A percentile compares a stretch with the other conserved stretches of the same genome.
Evolutionary conservation across 2,329 filamentous ascomycete genomes (phyloP).

Genomic region (Trichoderma koningiopsis): DNA sequence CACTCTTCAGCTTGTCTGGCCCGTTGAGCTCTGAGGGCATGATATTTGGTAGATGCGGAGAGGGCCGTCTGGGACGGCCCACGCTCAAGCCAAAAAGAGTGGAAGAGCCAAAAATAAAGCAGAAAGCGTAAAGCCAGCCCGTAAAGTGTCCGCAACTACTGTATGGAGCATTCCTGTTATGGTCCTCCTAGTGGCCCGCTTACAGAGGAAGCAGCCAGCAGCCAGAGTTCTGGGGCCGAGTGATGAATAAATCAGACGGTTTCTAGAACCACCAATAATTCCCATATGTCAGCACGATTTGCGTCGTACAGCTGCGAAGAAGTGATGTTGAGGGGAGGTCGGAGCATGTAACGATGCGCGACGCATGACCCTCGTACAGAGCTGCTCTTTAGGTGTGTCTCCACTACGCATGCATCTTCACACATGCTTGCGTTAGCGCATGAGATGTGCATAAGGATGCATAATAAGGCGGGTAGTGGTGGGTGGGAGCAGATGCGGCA

Average conservation of each 20-base stretch:
- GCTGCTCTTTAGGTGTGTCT: slow-evolving; percentile 18
- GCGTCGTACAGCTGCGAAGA: neutral
- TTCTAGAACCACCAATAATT: neutral
- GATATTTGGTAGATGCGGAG: slow-evolving; percentile 11
- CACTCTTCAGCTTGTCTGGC: neutral
- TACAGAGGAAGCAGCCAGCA: neutral
- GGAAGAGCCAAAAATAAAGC: slow-evolving; percentile 5
- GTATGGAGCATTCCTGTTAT: neutral
- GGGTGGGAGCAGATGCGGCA: slow-evolving; percentile 22
- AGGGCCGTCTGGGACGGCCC: slow-evolving; percentile 26
- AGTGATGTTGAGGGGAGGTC: slow-evolving; percentile 13
- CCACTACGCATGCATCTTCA: slow-evolving; percentile 23
- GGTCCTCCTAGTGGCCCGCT: neutral
- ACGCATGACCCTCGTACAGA: slow-evolving; percentile 26
- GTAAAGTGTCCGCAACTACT: slow-evolving; percentile 16
- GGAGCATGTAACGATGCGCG: slow-evolving; percentile 14
- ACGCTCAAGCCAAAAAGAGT: slow-evolving; percentile 7
- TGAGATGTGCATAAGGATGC: slow-evolving; percentile 25
- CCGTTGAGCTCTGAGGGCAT: slow-evolving; percentile 5
- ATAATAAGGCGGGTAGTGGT: slow-evolving; percentile 20
- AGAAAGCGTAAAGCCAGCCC: slow-evolving; percentile 10
- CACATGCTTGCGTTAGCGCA: slow-evolving; percentile 24
- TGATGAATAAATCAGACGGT: neutral
- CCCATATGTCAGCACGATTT: neutral
- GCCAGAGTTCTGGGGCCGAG: neutral